Base-by-base conservation (phyloP, 305 asterid genomes). In the Euphrasia arctica region DNA sequence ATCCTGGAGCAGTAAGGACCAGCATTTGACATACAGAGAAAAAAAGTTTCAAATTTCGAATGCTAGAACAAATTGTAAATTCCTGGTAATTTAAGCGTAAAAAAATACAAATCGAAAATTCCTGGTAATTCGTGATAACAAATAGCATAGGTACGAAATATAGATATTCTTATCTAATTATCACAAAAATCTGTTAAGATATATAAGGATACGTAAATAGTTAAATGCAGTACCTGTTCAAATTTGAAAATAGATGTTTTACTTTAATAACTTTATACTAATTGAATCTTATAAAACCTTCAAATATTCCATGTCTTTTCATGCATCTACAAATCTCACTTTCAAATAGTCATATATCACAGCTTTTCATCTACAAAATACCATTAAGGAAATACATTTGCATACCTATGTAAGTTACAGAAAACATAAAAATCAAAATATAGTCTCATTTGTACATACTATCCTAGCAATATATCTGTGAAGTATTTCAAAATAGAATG, bases 11-110 rank as follows among this genome's bases (percentile, higher is more conserved):
- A 18, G 22, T 18, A 18, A 41, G 25, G 59, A 49, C 59, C 15
- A 49, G 43, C 32, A 31, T 6, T 32, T 32, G 49, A 32, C 59
- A 31, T 15, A 14, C 29, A 61, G 18, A 6, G 1, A 42, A 9
- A 25, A 22, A 54, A 43, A 49, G 50, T 43, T 27, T 42, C 18
- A 27, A 55, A 29, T 41, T 11, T 5, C 58, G 45, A 29, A 50
- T n/a, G 27, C 14, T 4, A 45, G 31, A 68, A 69, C 25, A 31
- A 45, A 11, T 5, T 52, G 22, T 51, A 47, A 47, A 13, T 14
- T 9, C 48, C 39, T 25, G 41, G 45, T 70, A 52, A 52, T 52
- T 52, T 18, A 22, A 52, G 65, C 27, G 45, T 41, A n/a, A 25
- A 25, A 51, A 4, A 11, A 27, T 39, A 8, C 10, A 47, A 18